Percentiles rank a stretch among this genome's conserved stretches.
Evolutionary conservation across 129 eudicot genomes (phyloP).

Genomic region (Ambrosia artemisiifolia): DNA sequence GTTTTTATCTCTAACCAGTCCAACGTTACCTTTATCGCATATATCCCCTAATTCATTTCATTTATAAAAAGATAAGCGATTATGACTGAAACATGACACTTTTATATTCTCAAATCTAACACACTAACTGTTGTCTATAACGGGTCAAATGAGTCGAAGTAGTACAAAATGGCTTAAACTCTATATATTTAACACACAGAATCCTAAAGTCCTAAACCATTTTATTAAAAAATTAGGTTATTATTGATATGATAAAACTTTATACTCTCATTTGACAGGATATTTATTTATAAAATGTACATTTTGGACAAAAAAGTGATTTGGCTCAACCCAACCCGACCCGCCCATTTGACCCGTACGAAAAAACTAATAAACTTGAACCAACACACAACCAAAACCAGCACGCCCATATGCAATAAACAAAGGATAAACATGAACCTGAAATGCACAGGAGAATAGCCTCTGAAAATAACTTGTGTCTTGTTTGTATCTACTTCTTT

Average conservation of each 20-base stretch:
- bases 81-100: too few relatives aligned
- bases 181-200: too few relatives aligned
- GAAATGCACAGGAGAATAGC: conserved; percentile 94
- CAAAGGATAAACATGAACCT: conserved; percentile 40
- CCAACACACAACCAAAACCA: neutral
- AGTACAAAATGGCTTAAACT: neutral
- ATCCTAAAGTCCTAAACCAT: neutral
- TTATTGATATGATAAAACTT: neutral
- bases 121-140: neutral
- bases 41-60: too few relatives aligned
- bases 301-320: neutral
- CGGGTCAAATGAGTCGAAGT: neutral
- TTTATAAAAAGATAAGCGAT: too few relatives aligned
- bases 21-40: too few relatives aligned
- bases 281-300: neutral
- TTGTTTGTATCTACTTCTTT: conserved; percentile 55
- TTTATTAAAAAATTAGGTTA: neutral
- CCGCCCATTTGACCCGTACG: neutral
- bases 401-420: neutral
- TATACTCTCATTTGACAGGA: neutral
- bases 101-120: too few relatives aligned
- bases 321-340: neutral
- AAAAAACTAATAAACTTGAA: too few relatives aligned
- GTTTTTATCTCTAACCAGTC: too few relatives aligned
- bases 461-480: conserved; percentile 75